These are phyloP conservation scores for Neurospora sp. DNA, from an alignment of 2,329 filamentous ascomycete species.

Conservation along the genomic window DNA sequence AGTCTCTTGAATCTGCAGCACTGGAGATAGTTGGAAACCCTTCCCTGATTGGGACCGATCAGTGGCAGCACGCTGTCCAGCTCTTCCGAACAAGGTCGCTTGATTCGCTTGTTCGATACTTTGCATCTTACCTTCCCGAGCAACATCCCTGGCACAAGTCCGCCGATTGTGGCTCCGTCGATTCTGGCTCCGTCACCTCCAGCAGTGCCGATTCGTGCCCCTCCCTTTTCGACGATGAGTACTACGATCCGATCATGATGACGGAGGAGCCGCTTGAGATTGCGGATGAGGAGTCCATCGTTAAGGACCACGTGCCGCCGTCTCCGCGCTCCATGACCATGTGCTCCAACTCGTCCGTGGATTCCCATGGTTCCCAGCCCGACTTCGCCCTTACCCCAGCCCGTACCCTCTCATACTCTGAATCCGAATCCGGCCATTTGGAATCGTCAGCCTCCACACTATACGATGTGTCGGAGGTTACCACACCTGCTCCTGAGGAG, in stretches of 20 bases:
- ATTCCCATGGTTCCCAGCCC: slow-evolving; percentile 26
- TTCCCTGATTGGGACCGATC: slow-evolving; percentile 44
- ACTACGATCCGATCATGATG: slow-evolving; percentile 30
- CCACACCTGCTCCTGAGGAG: slow-evolving; percentile 9
- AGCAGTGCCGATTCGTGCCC: slow-evolving; percentile 27
- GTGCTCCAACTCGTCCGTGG: slow-evolving; percentile 33
- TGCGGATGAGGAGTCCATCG: slow-evolving; percentile 15
- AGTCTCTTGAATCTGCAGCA: slow-evolving; percentile 46
- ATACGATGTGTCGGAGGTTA: slow-evolving; percentile 34
- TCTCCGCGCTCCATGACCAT: slow-evolving; percentile 42
- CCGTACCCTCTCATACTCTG: slow-evolving; percentile 42
- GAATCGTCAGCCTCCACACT: slow-evolving; percentile 34
- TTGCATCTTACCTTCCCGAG: slow-evolving; percentile 46
- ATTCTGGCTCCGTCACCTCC: slow-evolving; percentile 25
- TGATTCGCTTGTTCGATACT: slow-evolving; percentile 50
- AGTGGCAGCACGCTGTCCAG: slow-evolving; percentile 49
- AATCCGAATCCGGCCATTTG: slow-evolving; percentile 35
- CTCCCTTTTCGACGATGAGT: slow-evolving; percentile 35
- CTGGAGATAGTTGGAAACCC: slow-evolving; percentile 52
- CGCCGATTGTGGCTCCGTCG: slow-evolving; percentile 22
- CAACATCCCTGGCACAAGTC: slow-evolving; percentile 34
- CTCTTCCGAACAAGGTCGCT: slow-evolving; percentile 49
- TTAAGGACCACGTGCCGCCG: slow-evolving; percentile 27
- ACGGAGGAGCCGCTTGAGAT: slow-evolving; percentile 35
- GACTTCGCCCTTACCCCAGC: slow-evolving; percentile 31